A percentile compares a stretch with the other conserved stretches of the same genome.
These are phyloP conservation scores for Helminthosporium solani DNA, from an alignment of 2,329 filamentous ascomycete genomes.

Conservation along the genomic window DNA sequence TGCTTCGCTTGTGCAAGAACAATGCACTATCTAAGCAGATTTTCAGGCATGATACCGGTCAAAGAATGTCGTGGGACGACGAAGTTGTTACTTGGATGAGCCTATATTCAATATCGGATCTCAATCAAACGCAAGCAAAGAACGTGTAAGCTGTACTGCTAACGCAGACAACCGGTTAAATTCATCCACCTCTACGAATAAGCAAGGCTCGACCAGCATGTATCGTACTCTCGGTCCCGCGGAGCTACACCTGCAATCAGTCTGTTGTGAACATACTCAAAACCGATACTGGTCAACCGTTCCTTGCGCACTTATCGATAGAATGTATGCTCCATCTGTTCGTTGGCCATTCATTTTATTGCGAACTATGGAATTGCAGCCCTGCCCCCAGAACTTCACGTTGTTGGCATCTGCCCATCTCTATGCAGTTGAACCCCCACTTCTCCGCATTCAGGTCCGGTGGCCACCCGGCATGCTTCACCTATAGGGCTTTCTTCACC, in stretches of 20 bases:
- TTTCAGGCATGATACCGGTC: background rate
- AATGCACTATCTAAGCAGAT: background rate
- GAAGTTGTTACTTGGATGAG: background rate
- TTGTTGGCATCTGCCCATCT: background rate
- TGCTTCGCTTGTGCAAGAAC: background rate
- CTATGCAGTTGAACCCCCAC: constrained; percentile 5
- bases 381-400: background rate
- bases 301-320: background rate
- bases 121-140: too few relatives aligned
- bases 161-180: too few relatives aligned
- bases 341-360: too few relatives aligned
- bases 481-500: constrained; percentile 4
- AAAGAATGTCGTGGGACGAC: background rate
- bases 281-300: too few relatives aligned
- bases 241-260: too few relatives aligned
- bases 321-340: background rate
- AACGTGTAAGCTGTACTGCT: too few relatives aligned
- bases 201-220: too few relatives aligned
- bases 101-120: too few relatives aligned
- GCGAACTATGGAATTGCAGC: background rate
- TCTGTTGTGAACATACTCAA: too few relatives aligned
- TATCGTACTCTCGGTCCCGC: too few relatives aligned
- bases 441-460: background rate
- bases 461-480: background rate
- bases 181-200: too few relatives aligned